These are phyloP conservation scores for Solanum piurae DNA, from an alignment of 257 asterid species.

Conservation along the genomic window DNA sequence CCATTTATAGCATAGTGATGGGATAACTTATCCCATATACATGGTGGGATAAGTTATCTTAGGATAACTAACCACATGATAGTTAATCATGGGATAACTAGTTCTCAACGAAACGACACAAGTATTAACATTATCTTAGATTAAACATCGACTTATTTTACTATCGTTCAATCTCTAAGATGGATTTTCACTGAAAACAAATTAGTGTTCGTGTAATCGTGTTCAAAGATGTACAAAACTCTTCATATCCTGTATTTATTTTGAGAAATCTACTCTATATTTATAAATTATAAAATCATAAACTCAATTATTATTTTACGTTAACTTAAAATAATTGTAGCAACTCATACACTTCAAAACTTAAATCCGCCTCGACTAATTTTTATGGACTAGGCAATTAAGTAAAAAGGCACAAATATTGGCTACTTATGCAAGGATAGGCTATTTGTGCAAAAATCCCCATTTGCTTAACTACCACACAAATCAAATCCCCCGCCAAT, in stretches of 20 bases:
- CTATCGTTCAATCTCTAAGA: accelerated
- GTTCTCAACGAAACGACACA: no score
- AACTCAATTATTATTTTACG: not conserved
- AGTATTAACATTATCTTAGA: not conserved
- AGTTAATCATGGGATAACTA: no score
- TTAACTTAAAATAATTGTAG: not conserved
- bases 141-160: no score
- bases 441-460: not conserved
- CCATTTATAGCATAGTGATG: no score
- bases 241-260: not conserved
- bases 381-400: not conserved
- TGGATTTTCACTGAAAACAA: accelerated
- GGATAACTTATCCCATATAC: no score
- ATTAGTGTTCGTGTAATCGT: no score
- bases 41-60: no score
- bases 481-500: not conserved
- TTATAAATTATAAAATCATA: not conserved
- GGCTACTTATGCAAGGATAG: not conserved
- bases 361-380: not conserved
- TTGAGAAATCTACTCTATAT: not conserved
- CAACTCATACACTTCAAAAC: not conserved
- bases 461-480: not conserved
- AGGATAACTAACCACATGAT: no score
- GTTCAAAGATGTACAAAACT: not conserved
- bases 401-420: not conserved